phyloP scores from a whole-genome alignment of 192 early-diverging fungal species.

The Entomortierella beljakovae region DNA sequence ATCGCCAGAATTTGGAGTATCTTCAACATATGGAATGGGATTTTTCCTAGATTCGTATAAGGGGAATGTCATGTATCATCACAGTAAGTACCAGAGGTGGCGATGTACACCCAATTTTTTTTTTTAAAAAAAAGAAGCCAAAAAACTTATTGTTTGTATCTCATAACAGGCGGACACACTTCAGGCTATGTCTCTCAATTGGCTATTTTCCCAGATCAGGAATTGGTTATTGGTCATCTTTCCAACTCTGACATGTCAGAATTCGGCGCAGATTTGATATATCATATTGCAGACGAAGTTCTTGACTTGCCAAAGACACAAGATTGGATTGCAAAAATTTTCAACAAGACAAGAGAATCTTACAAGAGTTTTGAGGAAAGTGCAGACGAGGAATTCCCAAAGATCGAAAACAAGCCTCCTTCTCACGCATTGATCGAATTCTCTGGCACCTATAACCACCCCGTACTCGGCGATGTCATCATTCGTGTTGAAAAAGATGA shows the following conservation, averaged over 20 bases:
- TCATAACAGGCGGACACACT: neutral
- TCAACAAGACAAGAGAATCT: neutral
- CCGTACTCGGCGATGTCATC: neutral
- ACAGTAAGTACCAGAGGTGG: too few species aligned
- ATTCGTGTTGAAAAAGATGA: neutral
- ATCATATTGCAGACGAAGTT: slow-evolving; percentile 16
- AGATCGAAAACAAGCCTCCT: slow-evolving; percentile 1
- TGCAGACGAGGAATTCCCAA: neutral
- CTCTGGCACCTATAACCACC: slow-evolving; percentile 1
- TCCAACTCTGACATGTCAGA: neutral
- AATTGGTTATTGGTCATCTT: slow-evolving; percentile 8
- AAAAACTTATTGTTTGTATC: neutral
- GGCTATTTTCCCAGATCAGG: neutral
- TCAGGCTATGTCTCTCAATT: neutral
- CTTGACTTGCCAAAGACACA: slow-evolving; percentile 5
- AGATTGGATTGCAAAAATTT: neutral
- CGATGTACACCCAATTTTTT: too few species aligned
- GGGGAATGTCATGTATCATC: slow-evolving; percentile 3
- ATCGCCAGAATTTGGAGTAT: neutral
- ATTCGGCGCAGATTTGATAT: neutral
- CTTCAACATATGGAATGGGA: slow-evolving; percentile 14
- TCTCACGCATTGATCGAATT: neutral
- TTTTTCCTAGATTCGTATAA: slow-evolving; percentile 17
- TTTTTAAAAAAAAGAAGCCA: neutral
- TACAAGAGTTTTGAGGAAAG: neutral